A percentile compares a stretch with the other conserved stretches of the same genome.
phyloP scores from a whole-genome alignment of 257 asterid genomes.

The Jacaranda copaia region DNA sequence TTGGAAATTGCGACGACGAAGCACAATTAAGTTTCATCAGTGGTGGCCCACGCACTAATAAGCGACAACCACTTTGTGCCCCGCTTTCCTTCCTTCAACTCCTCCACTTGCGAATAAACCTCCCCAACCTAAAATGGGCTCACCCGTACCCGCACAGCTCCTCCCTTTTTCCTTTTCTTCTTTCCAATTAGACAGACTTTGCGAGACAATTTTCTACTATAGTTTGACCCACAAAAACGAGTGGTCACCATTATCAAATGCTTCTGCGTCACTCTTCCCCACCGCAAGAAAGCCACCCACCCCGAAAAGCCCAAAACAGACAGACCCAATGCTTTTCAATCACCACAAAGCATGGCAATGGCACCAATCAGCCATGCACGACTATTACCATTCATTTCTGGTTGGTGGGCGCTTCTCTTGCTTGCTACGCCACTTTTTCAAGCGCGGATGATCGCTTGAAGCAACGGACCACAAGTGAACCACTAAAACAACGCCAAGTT shows the following conservation, averaged over 20 bases:
- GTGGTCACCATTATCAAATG: constrained; percentile 30
- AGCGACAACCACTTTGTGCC: constrained; percentile 30
- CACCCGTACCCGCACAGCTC: constrained; percentile 17
- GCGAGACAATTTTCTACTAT: constrained; percentile 13
- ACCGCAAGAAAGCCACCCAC: constrained; percentile 27
- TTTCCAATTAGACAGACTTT: not conserved
- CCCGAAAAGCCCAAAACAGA: not conserved
- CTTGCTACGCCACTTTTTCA: constrained; percentile 27
- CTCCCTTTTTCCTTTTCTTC: not conserved
- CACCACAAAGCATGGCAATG: not conserved
- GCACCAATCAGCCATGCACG: not conserved
- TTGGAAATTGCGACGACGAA: no score
- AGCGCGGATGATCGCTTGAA: constrained; percentile 11
- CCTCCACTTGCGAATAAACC: constrained; percentile 6
- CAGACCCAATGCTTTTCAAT: not conserved
- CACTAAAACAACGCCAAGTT: not conserved
- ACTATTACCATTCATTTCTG: not conserved
- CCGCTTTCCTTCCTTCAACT: constrained; percentile 14
- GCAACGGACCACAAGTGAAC: constrained; percentile 15
- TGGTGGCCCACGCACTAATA: constrained; percentile 1
- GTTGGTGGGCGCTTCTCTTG: constrained; percentile 19
- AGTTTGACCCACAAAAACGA: constrained; percentile 31
- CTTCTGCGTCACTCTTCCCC: constrained; percentile 22
- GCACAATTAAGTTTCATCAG: constrained; percentile 16
- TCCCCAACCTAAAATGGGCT: constrained; percentile 16